Conservation (phyloP, 345 rosid species). For the Erysimum cheiranthoides region DNA sequence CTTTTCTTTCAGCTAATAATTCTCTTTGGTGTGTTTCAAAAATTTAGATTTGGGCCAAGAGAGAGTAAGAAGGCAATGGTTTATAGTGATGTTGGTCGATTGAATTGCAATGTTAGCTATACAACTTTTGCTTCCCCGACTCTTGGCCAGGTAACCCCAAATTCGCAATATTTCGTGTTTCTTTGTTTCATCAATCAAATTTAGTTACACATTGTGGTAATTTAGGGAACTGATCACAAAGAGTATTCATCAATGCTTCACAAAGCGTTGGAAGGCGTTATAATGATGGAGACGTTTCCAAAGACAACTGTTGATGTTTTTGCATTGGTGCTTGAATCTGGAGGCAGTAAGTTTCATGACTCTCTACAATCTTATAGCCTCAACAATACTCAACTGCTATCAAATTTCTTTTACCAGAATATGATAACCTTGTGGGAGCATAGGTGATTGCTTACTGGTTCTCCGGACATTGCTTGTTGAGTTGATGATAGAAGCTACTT, state of each 20-base stretch:
- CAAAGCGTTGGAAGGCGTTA: conserved; percentile 91
- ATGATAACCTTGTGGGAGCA: conserved; percentile 13
- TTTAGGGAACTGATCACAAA: conserved; percentile 78
- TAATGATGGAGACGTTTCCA: conserved; percentile 84
- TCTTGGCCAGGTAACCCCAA: conserved; percentile 68
- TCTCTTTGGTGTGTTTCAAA: not conserved
- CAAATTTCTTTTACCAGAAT: not conserved
- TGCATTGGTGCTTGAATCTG: conserved; percentile 94
- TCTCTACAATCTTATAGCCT: conserved; percentile 5
- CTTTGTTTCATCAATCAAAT: conserved; percentile 23
- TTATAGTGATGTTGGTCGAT: conserved; percentile 80
- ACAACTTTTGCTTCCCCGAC: conserved; percentile 77
- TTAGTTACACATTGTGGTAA: conserved; percentile 17
- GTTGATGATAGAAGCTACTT: conserved; percentile 1
- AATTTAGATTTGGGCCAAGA: conserved; percentile 92
- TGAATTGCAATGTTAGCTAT: conserved; percentile 88
- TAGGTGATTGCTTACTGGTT: conserved; percentile 7
- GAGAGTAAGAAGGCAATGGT: conserved; percentile 96
- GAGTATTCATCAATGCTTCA: conserved; percentile 88
- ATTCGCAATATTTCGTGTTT: not conserved
- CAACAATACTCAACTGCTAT: not conserved
- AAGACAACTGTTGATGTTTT: conserved; percentile 96
- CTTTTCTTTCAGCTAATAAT: not conserved
- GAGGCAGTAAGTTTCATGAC: conserved; percentile 76
- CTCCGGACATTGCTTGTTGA: not conserved